Evolutionary conservation across 306 rosid species (phyloP), one percentile per base, ranked within the genome.

Genomic region (Purshia tridentata): DNA sequence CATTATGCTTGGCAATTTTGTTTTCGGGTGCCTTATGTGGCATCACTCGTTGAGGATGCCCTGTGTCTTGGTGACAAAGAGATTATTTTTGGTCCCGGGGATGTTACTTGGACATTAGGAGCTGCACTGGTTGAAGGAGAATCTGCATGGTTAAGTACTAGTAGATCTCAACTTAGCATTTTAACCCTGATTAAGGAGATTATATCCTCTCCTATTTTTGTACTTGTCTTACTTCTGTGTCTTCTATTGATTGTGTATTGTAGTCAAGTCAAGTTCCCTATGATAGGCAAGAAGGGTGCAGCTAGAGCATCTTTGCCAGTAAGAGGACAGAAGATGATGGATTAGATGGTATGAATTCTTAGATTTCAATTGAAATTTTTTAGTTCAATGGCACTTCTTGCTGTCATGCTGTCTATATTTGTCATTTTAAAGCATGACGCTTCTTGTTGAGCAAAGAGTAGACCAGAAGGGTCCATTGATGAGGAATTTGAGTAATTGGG

Each of bases 21-120:
- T 86, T 92, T 92, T 66, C 89, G 53, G 48, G 89, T 88, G 69
- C 95, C 97, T 67, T 92, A 87, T 57, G 79, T 92, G 90, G 90
- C 96, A 66, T 90, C 92, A n/a, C 84, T 92, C 81, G 83, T 88
- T 56, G 92, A 90, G 45, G 84, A 85, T 80, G 80, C 87, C 65
- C 73, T 90, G 52, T 89, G 88, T 80, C 89, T 92, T 47, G 84
- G 90, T 54, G 84, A 86, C 70, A 84, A 74, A 77, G 92, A 88
- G 61, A 84, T 88, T 35, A 65, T 80, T 46, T 92, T 90, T 78
- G 98, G 97, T 67, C 98, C 97, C 46, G 87, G 83, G n/a, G 97
- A 88, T 76, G 76, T 88, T 74, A 85, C 96, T 50, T 92, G 98
- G 97, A 92, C 98, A 48, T 67, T 90, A 80, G 96, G 98, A 77